Base-by-base conservation (phyloP, 495 filamentous ascomycete genomes). In the Daldinia childiae region DNA sequence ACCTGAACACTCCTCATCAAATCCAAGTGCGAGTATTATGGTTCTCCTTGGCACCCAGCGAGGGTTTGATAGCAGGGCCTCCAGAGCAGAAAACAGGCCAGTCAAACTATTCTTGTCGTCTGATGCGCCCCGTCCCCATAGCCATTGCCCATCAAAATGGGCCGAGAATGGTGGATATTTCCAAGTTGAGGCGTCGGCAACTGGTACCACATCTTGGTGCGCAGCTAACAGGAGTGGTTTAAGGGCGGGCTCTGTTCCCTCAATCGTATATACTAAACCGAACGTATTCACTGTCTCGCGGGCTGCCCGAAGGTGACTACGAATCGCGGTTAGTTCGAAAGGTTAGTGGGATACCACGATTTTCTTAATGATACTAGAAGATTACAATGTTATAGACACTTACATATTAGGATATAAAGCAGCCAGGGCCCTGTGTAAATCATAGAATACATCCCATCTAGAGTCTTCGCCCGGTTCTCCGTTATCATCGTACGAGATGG, bases 91-190 rank as follows among this genome's bases (percentile, higher is more conserved):
- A 71, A 92, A 74, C 0, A 90, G 80, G 0, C 82, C 89, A 56
- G 90, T 88, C 26, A 92, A 77, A 39, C 87, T 85, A 66, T 90
- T 91, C 77, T 91, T 91, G 80, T 89, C 90, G 77, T 91, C 89
- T 41, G 80, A 86, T 43, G 86, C 77, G 1, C 87, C 86, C 11
- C 89, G 83, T 24, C 89, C 89, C 88, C 88, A 90, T 60, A 91
- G 76, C 78, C 81, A 89, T 58, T 84, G 82, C 15, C 89, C 88
- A 72, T 92, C 89, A 61, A 85, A 90, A 66, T 84, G 74, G 4
- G 86, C 87, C 6, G 79, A 83, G 72, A 90, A 91, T 7, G 88
- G 89, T 4, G 88, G 87, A 69, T 90, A 81, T 0, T 86, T 87
- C 89, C 89, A 92, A 61, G 85, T 82, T 9, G 81, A 80, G 1